Evolutionary conservation across 371 early-diverging fungal species (phyloP).

Genomic region (Saksenaea vasiformis): DNA sequence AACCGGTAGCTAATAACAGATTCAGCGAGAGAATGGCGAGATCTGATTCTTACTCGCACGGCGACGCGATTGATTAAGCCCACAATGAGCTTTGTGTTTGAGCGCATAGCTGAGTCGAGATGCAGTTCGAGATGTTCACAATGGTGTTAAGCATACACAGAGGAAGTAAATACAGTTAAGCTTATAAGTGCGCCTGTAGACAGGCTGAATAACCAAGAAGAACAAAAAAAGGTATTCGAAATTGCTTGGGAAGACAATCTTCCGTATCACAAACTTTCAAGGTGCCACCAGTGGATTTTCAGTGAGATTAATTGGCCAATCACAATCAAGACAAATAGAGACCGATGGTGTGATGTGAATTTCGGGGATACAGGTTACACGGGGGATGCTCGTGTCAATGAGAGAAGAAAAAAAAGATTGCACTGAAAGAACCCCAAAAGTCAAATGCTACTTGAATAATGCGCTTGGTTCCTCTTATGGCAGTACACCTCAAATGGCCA

Average conservation of each 20-base stretch:
- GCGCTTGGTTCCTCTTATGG: no score
- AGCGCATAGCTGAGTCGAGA: slow-evolving; percentile 27
- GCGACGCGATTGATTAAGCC: slow-evolving; percentile 56
- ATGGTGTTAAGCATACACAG: background rate
- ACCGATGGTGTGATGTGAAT: no score
- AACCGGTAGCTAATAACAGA: slow-evolving; percentile 53
- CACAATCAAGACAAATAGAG: no score
- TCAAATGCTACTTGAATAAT: no score
- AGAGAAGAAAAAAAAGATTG: no score
- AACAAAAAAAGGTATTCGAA: background rate
- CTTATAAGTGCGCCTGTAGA: background rate
- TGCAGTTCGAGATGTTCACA: background rate
- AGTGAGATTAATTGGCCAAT: no score
- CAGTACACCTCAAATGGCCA: no score
- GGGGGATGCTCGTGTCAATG: no score
- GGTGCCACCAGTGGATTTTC: background rate
- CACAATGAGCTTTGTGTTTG: slow-evolving; percentile 52
- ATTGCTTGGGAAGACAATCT: slow-evolving; percentile 1
- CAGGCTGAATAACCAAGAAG: background rate
- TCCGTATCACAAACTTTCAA: background rate
- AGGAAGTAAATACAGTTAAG: background rate
- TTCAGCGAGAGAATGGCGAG: background rate
- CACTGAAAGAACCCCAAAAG: no score
- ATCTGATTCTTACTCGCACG: slow-evolving; percentile 37
- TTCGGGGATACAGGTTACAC: no score